A percentile compares a stretch with the other conserved stretches of the same genome.
These are phyloP conservation scores for Claviceps sorghi DNA, from an alignment of 2,329 filamentous ascomycete species.

Conservation along the genomic window DNA sequence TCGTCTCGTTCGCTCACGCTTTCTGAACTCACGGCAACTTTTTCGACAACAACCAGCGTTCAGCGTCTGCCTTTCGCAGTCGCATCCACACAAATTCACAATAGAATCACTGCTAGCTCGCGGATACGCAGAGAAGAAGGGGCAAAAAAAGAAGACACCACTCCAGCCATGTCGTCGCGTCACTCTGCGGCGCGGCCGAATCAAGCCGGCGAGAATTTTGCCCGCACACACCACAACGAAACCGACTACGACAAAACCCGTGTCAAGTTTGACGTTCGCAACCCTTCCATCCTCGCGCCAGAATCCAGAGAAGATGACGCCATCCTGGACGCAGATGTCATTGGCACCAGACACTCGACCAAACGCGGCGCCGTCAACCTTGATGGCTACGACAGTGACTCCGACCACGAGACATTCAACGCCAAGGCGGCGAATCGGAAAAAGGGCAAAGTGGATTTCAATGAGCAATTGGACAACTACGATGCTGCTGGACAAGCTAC, in stretches of 20 bases:
- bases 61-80: background rate
- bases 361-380: conserved; percentile 93
- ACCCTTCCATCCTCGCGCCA: conserved; percentile 80
- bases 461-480: conserved; percentile 42
- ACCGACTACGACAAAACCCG: conserved; percentile 47
- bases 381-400: conserved; percentile 93
- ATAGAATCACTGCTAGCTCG: background rate
- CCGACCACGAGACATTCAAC: conserved; percentile 79
- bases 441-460: conserved; percentile 33
- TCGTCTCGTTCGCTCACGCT: background rate
- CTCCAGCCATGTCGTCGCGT: conserved; percentile 10
- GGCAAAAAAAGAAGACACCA: too few relatives aligned
- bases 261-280: conserved; percentile 84
- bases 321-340: conserved; percentile 81
- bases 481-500: conserved; percentile 28
- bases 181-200: conserved; percentile 52
- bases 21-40: background rate
- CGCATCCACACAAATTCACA: background rate
- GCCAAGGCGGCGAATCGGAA: conserved; percentile 49
- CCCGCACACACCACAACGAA: conserved; percentile 55
- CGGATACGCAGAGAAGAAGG: too few relatives aligned
- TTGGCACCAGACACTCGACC: conserved; percentile 61
- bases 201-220: conserved; percentile 68
- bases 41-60: background rate
- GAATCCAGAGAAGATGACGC: conserved; percentile 59